A percentile compares a stretch with the other conserved stretches of the same genome.
These are phyloP conservation scores for Aureobasidium pullulans DNA, from an alignment of 2,329 filamentous ascomycete genomes.

Conservation along the genomic window DNA sequence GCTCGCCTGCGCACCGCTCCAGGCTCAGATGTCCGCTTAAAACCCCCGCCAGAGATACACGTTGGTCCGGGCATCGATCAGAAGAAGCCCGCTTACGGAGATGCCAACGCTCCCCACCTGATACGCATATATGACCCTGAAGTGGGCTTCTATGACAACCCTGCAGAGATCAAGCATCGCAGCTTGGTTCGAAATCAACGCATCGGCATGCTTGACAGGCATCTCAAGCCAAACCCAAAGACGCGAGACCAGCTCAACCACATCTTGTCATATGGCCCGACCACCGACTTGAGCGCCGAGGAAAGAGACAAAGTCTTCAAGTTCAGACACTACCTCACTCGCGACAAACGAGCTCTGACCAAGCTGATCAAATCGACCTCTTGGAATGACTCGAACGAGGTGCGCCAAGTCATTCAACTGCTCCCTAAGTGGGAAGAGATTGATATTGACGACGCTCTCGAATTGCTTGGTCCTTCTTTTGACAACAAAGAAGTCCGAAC, in stretches of 20 bases:
- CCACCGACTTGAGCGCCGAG: slow-evolving; percentile 76
- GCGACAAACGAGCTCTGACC: slow-evolving; percentile 79
- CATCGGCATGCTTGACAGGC: slow-evolving; percentile 88
- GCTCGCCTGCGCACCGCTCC: slow-evolving; percentile 47
- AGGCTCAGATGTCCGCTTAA: slow-evolving; percentile 62
- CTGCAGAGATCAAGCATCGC: slow-evolving; percentile 89
- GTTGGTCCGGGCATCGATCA: slow-evolving; percentile 78
- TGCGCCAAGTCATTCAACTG: slow-evolving; percentile 81
- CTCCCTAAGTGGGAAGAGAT: slow-evolving; percentile 93
- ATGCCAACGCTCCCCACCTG: slow-evolving; percentile 51
- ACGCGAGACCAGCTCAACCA: slow-evolving; percentile 86
- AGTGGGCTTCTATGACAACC: slow-evolving; percentile 81
- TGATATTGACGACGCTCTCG: slow-evolving; percentile 91
- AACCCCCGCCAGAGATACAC: slow-evolving; percentile 79
- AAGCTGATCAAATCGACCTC: slow-evolving; percentile 98
- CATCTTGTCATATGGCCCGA: slow-evolving; percentile 88
- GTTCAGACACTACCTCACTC: slow-evolving; percentile 87
- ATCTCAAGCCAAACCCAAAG: slow-evolving; percentile 92
- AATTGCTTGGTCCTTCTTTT: slow-evolving; percentile 86
- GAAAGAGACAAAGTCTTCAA: slow-evolving; percentile 98
- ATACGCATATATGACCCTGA: slow-evolving; percentile 91
- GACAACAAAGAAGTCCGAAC: slow-evolving; percentile 81
- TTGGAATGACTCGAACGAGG: slow-evolving; percentile 80
- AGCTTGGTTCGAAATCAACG: slow-evolving; percentile 85
- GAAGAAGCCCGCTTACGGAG: slow-evolving; percentile 40